Percentiles rank a stretch among this genome's conserved stretches.
These are phyloP conservation scores for Cryptococcus amylolentus DNA, from an alignment of 1,284 basidiomycete species.

Conservation along the genomic window DNA sequence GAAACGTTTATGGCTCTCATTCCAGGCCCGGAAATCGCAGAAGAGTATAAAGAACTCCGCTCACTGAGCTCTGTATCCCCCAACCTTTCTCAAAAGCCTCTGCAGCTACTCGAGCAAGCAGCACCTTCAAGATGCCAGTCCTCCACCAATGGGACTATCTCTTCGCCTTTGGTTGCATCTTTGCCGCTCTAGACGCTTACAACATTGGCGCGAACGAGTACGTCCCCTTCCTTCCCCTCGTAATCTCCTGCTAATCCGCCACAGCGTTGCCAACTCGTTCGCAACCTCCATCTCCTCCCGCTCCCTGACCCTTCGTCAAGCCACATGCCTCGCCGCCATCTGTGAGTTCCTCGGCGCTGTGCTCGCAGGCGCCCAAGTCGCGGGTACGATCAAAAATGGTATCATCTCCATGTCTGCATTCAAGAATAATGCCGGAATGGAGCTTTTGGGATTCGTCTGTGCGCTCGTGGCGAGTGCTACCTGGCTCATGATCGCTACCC, in stretches of 20 bases:
- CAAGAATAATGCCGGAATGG: constrained; percentile 50
- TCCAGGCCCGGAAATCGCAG: too few species aligned
- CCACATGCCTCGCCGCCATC: constrained; percentile 48
- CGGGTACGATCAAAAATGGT: constrained; percentile 54
- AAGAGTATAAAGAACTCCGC: too few species aligned
- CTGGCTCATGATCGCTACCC: constrained; percentile 52
- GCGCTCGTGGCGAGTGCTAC: constrained; percentile 47
- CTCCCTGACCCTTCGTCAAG: constrained; percentile 52
- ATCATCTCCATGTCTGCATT: constrained; percentile 49
- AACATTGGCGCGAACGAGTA: constrained; percentile 53
- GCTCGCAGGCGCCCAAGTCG: constrained; percentile 50
- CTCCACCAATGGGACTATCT: constrained; percentile 52
- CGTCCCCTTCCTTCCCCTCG: not conserved
- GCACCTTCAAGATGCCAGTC: constrained; percentile 52
- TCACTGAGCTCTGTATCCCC: too few species aligned
- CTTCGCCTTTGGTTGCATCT: constrained; percentile 51
- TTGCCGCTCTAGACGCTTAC: constrained; percentile 52
- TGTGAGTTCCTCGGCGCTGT: constrained; percentile 53
- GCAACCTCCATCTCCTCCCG: constrained; percentile 53
- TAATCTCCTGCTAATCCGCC: not conserved
- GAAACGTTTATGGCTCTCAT: too few species aligned
- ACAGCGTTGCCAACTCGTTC: constrained; percentile 49
- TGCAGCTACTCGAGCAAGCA: too few species aligned
- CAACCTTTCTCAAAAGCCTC: too few species aligned
- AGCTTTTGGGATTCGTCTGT: constrained; percentile 52